phyloP scores from a whole-genome alignment of 441 rosid species.

The Biscutella laevigata region DNA sequence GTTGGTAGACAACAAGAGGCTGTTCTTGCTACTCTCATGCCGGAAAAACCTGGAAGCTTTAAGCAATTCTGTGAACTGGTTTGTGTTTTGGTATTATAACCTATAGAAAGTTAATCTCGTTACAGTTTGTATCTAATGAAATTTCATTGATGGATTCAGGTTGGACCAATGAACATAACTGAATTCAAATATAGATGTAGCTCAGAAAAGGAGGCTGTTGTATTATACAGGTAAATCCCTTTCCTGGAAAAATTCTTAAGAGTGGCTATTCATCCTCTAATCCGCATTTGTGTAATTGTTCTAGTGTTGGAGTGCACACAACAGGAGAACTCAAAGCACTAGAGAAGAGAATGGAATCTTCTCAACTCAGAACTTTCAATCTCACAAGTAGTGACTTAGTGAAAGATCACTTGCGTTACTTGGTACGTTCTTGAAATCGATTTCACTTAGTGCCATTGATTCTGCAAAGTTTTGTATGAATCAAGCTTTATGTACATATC shows the following conservation, averaged over 20 bases:
- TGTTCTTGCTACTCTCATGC: constrained; percentile 73
- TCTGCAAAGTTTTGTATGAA: not conserved
- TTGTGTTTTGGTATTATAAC: constrained; percentile 14
- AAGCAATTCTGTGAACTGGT: constrained; percentile 78
- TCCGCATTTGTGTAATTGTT: constrained; percentile 11
- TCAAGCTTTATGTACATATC: constrained; percentile 12
- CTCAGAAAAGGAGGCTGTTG: constrained; percentile 68
- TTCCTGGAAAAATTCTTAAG: not conserved
- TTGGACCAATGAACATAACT: constrained; percentile 67
- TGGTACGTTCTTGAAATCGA: constrained; percentile 50
- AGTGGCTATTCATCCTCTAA: not conserved
- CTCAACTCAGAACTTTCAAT: constrained; percentile 59
- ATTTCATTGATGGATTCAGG: constrained; percentile 47
- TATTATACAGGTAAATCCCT: constrained; percentile 61
- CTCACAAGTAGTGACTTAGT: constrained; percentile 84
- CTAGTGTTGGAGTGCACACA: constrained; percentile 85
- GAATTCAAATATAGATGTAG: constrained; percentile 78
- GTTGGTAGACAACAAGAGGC: constrained; percentile 95
- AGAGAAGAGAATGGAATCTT: constrained; percentile 64
- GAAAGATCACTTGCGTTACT: constrained; percentile 87
- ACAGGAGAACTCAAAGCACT: constrained; percentile 60
- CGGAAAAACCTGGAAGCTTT: constrained; percentile 77
- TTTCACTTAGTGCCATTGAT: not conserved
- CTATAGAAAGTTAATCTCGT: not conserved
- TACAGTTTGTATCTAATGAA: not conserved